phyloP scores from a whole-genome alignment of 768 basidiomycete species.

The Trametes cinnabarina region DNA sequence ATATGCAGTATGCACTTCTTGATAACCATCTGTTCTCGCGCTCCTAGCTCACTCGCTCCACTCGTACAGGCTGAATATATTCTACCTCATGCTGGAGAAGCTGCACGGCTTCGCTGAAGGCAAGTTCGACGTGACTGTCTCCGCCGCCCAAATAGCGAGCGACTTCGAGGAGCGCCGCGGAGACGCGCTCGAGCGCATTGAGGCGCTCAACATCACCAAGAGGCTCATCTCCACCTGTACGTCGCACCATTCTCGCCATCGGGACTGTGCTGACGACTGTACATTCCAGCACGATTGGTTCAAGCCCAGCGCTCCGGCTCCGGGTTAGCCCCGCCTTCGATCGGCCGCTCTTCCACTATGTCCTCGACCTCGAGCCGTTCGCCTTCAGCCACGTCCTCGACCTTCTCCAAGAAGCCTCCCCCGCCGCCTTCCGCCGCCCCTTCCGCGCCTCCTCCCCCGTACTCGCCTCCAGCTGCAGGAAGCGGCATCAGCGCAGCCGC shows the following conservation, averaged over 20 bases:
- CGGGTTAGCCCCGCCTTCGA: conserved; percentile 5
- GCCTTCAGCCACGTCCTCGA: conserved; percentile 37
- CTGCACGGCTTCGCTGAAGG: conserved; percentile 79
- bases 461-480: conserved; percentile 32
- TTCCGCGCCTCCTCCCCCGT: conserved; percentile 38
- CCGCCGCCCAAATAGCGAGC: conserved; percentile 65
- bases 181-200: conserved; percentile 77
- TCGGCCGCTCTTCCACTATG: conserved; percentile 25
- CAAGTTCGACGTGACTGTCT: conserved; percentile 67
- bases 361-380: conserved; percentile 28
- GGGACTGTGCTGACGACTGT: not conserved
- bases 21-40: not conserved
- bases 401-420: conserved; percentile 44
- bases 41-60: not conserved
- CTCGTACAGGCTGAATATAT: conserved; percentile 75
- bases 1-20: conserved; percentile 85
- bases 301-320: conserved; percentile 46
- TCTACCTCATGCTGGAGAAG: conserved; percentile 93
- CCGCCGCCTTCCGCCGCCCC: conserved; percentile 37
- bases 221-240: conserved; percentile 81
- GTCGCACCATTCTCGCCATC: conserved; percentile 29
- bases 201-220: conserved; percentile 79
- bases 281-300: conserved; percentile 59
- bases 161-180: conserved; percentile 83
- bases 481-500: conserved; percentile 38